Conservation (phyloP, 805 yeast genomes). For the Starmerella stellata region DNA sequence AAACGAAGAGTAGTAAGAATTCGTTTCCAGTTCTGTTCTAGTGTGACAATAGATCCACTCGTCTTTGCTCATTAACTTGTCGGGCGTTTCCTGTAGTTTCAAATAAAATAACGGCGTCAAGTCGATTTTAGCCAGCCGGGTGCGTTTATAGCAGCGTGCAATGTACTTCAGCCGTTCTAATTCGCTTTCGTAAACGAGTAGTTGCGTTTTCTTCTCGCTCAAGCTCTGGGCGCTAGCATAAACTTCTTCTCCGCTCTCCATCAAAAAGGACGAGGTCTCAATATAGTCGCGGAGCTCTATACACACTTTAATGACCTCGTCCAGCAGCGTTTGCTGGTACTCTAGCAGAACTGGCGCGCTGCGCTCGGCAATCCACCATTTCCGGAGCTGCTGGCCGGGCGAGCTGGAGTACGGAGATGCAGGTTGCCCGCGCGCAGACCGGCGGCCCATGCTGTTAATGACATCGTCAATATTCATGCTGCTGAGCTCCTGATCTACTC, state of each 20-base stretch:
- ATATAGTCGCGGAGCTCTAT: constrained; percentile 57
- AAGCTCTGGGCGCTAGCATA: neutral
- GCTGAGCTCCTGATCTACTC: no score
- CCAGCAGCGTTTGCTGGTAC: constrained; percentile 45
- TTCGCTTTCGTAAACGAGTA: constrained; percentile 79
- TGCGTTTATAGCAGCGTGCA: constrained; percentile 61
- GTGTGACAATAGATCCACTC: constrained; percentile 17
- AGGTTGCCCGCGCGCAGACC: constrained; percentile 4
- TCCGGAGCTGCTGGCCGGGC: constrained; percentile 26
- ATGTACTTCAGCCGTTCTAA: constrained; percentile 71
- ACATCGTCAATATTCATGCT: constrained; percentile 25
- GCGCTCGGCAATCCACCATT: constrained; percentile 69
- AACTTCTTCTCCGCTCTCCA: constrained; percentile 22
- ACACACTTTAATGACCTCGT: constrained; percentile 38
- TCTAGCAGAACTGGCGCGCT: constrained; percentile 74
- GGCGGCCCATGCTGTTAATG: constrained; percentile 51
- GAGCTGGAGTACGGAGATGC: constrained; percentile 1
- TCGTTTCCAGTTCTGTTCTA: constrained; percentile 46
- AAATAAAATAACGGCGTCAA: constrained; percentile 36
- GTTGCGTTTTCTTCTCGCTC: constrained; percentile 41
- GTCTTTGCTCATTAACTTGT: constrained; percentile 9
- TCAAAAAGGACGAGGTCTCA: constrained; percentile 63
- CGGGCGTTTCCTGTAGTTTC: constrained; percentile 17
- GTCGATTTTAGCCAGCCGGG: constrained; percentile 58
- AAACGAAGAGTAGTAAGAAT: constrained; percentile 50